Conservation (phyloP, 805 yeast species). For the Pichia nakasei region DNA sequence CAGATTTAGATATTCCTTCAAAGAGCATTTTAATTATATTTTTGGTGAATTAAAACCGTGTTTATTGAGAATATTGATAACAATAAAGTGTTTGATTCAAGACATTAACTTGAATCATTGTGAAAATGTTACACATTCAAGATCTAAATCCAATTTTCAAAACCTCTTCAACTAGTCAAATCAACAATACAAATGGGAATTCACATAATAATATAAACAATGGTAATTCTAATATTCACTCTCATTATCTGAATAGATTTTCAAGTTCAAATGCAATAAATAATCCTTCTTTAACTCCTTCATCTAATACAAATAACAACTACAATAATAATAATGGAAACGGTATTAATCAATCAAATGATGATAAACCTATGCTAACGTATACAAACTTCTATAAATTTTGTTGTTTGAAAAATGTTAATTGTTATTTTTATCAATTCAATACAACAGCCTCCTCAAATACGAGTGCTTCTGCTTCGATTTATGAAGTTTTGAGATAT, state of each 20-base stretch:
- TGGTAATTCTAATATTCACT: background rate
- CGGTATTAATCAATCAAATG: constrained; percentile 2
- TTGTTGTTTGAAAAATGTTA: constrained; percentile 20
- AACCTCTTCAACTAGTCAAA: constrained; percentile 1
- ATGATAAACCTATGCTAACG: constrained; percentile 15
- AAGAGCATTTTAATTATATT: no score
- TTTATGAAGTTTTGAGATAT: constrained; percentile 21
- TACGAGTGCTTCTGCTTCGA: constrained; percentile 11
- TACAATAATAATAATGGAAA: constrained; percentile 18
- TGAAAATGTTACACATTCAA: constrained; percentile 11
- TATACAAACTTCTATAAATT: constrained; percentile 25
- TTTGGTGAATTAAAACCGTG: no score
- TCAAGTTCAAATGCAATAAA: background rate
- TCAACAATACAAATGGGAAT: background rate
- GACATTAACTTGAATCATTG: background rate
- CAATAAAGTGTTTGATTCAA: background rate
- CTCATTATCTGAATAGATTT: background rate
- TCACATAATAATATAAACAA: background rate
- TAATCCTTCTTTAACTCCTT: background rate
- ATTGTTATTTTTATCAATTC: constrained; percentile 25
- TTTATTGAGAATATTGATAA: no score
- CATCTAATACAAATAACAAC: background rate
- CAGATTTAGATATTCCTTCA: no score
- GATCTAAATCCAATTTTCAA: constrained; percentile 13
- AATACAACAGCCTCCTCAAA: constrained; percentile 6